Evolutionary conservation across 805 yeast species (phyloP), one percentile per base, ranked within the genome.

Genomic region (Cyberlindnera maclurae): DNA sequence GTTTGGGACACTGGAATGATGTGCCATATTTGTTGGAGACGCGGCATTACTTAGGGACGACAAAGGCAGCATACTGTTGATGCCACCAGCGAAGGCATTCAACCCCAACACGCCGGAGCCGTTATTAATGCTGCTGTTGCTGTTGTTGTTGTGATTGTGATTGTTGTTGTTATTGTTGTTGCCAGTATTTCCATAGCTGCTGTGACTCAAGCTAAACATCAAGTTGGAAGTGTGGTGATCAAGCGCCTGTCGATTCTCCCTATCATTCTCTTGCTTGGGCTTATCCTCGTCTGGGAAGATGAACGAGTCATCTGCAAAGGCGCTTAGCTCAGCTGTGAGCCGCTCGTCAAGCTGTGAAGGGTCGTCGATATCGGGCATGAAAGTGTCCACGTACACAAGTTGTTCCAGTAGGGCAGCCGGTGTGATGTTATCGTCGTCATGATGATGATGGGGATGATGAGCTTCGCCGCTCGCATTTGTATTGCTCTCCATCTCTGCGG

Each of bases 231-330:
- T 20, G 13, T 39, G 29, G 28, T 43, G 42, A 38, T 40, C 34
- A 6, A 20, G 24, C 24, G 24, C 24, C 24, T 20, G 24, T 20
- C 24, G 5, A 24, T 46, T 42, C 15, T 41, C 42, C 8, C 44
- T 43, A 26, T 41, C 39, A n/a, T 50, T 45, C 13, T 40, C 38
- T 16, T 43, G 34, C 34, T 49, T 42, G 1, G 81, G 80, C 54
- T 82, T 82, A 27, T 82, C 90, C 52, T 84, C 93, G 54, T 83
- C 93, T 1, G 90, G 87, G 54, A 83, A 83, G 3, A 83, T 73
- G 48, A 83, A 83, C 3, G 85, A 72, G 42, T 82, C 89, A 50
- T 82, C 89, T 0, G 89, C 90, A 68, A 83, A 83, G 1, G 88
- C 89, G 13, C 86, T 83, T 45, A 83, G 67, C 52, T 83, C 93